These are phyloP conservation scores for Eucalyptus coolabah DNA, from an alignment of 345 rosid genomes.

Conservation along the genomic window DNA sequence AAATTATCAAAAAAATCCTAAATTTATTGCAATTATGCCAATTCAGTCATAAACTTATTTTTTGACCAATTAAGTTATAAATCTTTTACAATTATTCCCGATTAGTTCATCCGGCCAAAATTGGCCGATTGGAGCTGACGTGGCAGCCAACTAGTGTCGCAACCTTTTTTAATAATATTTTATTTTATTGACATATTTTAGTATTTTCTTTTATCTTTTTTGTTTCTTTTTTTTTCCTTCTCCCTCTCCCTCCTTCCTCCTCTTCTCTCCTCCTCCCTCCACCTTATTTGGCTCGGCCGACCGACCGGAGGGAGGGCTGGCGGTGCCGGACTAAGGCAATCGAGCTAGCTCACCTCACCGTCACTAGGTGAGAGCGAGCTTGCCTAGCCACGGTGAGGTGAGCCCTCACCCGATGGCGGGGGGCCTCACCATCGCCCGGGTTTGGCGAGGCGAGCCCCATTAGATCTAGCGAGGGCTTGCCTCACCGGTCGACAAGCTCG, in stretches of 20 bases:
- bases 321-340: accelerated
- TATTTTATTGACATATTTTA: no score
- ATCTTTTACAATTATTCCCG: accelerated
- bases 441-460: accelerated
- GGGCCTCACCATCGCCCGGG: accelerated
- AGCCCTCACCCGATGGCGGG: accelerated
- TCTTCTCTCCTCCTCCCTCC: no score
- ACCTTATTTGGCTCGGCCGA: accelerated
- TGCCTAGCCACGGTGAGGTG: accelerated
- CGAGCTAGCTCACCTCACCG: accelerated
- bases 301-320: accelerated
- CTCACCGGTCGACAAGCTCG: accelerated
- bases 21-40: accelerated
- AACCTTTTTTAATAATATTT: no score
- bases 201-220: accelerated
- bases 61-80: no score
- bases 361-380: accelerated
- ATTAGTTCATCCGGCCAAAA: accelerated
- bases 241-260: no score
- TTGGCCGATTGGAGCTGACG: accelerated
- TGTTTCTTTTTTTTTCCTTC: accelerated
- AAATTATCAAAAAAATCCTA: no score
- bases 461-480: no score
- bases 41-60: no score
- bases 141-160: no score